A percentile compares a stretch with the other conserved stretches of the same genome.
These are phyloP conservation scores for Tetratostichococcus sp. DNA, from an alignment of 139 green algal species.

Conservation along the genomic window DNA sequence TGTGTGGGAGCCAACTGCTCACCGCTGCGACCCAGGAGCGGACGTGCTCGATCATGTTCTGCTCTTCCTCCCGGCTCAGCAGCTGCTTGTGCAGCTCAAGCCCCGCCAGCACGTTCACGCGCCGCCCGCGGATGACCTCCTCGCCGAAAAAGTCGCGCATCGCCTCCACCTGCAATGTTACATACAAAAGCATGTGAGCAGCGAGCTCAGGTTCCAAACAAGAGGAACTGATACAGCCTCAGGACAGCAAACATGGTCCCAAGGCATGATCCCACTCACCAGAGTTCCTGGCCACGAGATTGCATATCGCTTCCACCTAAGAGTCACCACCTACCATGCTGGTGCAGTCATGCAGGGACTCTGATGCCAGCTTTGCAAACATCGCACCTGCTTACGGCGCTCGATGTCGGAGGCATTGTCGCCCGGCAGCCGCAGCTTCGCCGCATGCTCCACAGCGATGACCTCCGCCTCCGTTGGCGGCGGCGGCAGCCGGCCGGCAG, in stretches of 20 bases:
- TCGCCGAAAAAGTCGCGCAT: constrained; percentile 2
- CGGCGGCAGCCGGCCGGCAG: background rate
- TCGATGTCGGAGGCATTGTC: constrained; percentile 8
- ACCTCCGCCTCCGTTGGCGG: background rate
- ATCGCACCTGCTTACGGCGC: constrained; percentile 12
- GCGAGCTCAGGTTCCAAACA: too few species aligned
- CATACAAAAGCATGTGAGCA: background rate
- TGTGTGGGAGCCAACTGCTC: background rate
- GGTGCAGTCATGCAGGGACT: too few species aligned
- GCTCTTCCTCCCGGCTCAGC: constrained; percentile 35
- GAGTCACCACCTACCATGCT: too few species aligned
- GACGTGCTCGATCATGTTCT: constrained; percentile 29
- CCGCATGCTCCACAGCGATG: background rate
- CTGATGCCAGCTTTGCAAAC: too few species aligned
- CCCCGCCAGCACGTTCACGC: constrained; percentile 34
- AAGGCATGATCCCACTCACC: too few species aligned
- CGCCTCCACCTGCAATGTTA: background rate
- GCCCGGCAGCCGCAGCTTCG: constrained; percentile 4
- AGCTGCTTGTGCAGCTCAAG: constrained; percentile 48
- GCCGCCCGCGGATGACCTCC: background rate
- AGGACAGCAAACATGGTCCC: too few species aligned
- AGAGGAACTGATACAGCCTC: too few species aligned
- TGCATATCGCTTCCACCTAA: too few species aligned
- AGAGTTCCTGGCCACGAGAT: too few species aligned
- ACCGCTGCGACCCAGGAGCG: constrained; percentile 25